A percentile compares a stretch with the other conserved stretches of the same genome.
These are phyloP conservation scores for Acer yangbiense DNA, from an alignment of 345 rosid species.

Conservation along the genomic window DNA sequence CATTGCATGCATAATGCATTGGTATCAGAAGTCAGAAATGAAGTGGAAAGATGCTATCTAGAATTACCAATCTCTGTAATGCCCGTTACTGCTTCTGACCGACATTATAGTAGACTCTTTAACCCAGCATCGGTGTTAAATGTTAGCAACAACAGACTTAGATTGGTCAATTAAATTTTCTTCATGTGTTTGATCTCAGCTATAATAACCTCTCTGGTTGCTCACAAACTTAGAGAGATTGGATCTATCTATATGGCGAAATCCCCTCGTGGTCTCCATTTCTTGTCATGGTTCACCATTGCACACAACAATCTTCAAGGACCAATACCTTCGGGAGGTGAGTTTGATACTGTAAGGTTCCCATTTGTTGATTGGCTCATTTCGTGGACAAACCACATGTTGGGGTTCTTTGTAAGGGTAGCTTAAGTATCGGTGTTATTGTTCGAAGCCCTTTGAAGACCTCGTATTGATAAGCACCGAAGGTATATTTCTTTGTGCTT, in stretches of 20 bases:
- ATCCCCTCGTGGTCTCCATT: slow-evolving; percentile 12
- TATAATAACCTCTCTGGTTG: no score
- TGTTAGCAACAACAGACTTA: slow-evolving; percentile 13
- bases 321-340: slow-evolving; percentile 5
- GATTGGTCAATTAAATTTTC: slow-evolving; percentile 14
- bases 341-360: no score
- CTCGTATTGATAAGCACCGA: no score
- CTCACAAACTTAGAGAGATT: background rate
- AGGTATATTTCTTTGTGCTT: no score
- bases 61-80: slow-evolving; percentile 3
- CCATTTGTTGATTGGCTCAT: no score
- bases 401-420: no score
- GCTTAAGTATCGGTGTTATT: no score
- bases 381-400: no score
- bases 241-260: slow-evolving; percentile 17
- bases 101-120: slow-evolving; percentile 11
- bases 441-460: no score
- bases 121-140: slow-evolving; percentile 1
- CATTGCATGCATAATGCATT: slow-evolving; percentile 4
- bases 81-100: background rate
- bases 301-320: slow-evolving; percentile 12
- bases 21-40: background rate
- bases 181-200: slow-evolving; percentile 1
- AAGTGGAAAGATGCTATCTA: background rate
- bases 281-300: slow-evolving; percentile 1